Conservation (phyloP, 2,329 filamentous ascomycete genomes). For the Penicillium brasilianum region DNA sequence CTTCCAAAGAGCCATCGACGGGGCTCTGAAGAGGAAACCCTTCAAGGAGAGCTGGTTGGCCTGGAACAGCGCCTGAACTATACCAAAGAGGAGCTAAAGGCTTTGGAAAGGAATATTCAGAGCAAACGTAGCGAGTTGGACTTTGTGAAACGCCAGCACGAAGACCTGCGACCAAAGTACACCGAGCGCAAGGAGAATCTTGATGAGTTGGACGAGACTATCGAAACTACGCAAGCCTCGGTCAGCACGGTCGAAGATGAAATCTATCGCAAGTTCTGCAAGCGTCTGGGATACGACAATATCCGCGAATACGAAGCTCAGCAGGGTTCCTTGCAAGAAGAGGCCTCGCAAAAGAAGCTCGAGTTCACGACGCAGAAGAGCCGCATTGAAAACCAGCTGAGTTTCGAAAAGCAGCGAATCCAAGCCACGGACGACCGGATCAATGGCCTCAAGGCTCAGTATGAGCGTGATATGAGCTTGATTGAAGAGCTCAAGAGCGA, state of each 20-base stretch:
- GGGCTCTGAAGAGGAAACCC: conserved; percentile 75
- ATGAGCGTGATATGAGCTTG: conserved; percentile 69
- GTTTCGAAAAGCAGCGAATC: conserved; percentile 72
- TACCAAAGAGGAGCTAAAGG: conserved; percentile 74
- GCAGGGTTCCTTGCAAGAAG: conserved; percentile 89
- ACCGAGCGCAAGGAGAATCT: conserved; percentile 73
- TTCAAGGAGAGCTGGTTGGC: conserved; percentile 78
- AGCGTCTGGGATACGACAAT: conserved; percentile 81
- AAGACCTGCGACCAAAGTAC: conserved; percentile 78
- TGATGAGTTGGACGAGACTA: conserved; percentile 62
- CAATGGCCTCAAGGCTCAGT: conserved; percentile 67
- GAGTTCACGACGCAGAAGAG: conserved; percentile 81
- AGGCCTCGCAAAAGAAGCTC: conserved; percentile 82
- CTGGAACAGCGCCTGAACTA: conserved; percentile 77
- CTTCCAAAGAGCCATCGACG: conserved; percentile 79
- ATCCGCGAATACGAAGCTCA: conserved; percentile 93
- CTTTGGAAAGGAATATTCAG: conserved; percentile 79
- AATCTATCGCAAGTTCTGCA: conserved; percentile 84
- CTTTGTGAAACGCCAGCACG: conserved; percentile 72
- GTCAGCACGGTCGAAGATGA: conserved; percentile 86
- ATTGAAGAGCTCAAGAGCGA: conserved; percentile 73
- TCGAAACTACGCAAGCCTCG: conserved; percentile 63
- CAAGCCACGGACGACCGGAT: conserved; percentile 73
- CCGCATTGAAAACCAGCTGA: conserved; percentile 64
- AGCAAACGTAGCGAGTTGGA: conserved; percentile 84